These are phyloP conservation scores for Termitomyces sp. DNA, from an alignment of 768 basidiomycete genomes.

Conservation along the genomic window DNA sequence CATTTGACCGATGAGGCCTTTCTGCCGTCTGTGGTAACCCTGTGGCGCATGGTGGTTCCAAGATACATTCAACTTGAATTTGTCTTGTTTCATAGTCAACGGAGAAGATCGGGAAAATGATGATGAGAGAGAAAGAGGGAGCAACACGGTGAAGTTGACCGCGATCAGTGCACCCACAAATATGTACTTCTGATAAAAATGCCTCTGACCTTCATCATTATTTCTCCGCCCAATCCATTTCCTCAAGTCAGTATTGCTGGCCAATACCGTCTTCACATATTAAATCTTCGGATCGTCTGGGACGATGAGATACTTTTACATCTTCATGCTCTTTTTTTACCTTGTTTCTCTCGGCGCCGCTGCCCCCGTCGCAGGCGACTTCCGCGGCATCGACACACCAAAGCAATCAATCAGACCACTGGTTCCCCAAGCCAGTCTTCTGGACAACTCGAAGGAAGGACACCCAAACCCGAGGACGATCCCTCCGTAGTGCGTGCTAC, in stretches of 20 bases:
- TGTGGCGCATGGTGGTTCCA: no score
- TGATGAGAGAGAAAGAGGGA: no score
- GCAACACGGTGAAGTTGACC: no score
- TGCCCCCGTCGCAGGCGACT: neutral
- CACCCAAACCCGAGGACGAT: neutral
- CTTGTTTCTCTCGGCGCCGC: neutral
- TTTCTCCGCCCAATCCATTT: neutral
- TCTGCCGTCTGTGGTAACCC: no score
- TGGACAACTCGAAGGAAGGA: neutral
- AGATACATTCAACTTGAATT: no score
- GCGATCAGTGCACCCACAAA: no score
- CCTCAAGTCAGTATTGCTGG: neutral
- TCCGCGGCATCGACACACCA: neutral
- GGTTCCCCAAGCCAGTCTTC: neutral
- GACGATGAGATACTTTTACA: constrained; percentile 1
- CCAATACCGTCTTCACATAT: neutral
- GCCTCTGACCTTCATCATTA: neutral
- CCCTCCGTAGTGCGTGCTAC: neutral
- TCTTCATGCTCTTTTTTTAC: neutral
- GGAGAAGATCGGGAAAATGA: no score
- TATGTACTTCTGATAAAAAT: no score
- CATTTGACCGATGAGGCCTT: no score
- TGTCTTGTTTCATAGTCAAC: no score
- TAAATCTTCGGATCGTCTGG: neutral
- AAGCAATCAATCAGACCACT: neutral